Evolutionary conservation across 495 filamentous ascomycete genomes (phyloP).

Genomic region (Elasticomyces elasticus): DNA sequence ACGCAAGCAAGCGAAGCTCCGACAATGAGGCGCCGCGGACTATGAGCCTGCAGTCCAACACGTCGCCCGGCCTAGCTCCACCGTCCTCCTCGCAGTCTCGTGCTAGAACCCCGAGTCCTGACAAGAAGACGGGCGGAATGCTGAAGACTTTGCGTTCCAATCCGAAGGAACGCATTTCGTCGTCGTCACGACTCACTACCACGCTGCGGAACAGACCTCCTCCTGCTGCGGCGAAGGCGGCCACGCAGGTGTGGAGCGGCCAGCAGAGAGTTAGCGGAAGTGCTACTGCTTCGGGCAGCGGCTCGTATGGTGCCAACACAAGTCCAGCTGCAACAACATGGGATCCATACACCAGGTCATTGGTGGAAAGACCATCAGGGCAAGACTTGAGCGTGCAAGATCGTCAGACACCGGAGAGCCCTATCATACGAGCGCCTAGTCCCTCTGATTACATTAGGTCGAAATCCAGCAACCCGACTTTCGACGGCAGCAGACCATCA

Average conservation of each 20-base stretch:
- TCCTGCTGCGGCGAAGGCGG: slow-evolving; percentile 68
- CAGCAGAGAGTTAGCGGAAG: slow-evolving; percentile 1
- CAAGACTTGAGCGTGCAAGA: not conserved
- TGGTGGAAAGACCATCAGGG: slow-evolving; percentile 12
- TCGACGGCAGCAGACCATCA: not conserved
- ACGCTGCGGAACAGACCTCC: slow-evolving; percentile 23
- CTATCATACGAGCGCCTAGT: slow-evolving; percentile 14
- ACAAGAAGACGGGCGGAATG: slow-evolving; percentile 62
- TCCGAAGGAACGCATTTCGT: slow-evolving; percentile 49
- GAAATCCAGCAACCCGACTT: not conserved
- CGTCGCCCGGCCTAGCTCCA: slow-evolving; percentile 7
- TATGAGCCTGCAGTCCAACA: slow-evolving; percentile 15
- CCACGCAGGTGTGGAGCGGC: slow-evolving; percentile 66
- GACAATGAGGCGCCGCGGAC: slow-evolving; percentile 28
- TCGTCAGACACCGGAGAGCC: slow-evolving; percentile 6
- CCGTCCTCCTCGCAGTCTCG: slow-evolving; percentile 24
- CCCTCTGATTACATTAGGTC: slow-evolving; percentile 12
- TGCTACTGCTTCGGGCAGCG: slow-evolving; percentile 1
- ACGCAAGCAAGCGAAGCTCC: slow-evolving; percentile 43
- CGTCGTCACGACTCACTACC: slow-evolving; percentile 29
- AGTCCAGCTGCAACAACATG: slow-evolving; percentile 10
- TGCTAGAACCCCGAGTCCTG: slow-evolving; percentile 65
- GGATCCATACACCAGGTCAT: slow-evolving; percentile 22
- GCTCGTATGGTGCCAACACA: not conserved
- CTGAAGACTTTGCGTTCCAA: slow-evolving; percentile 66